A percentile compares a stretch with the other conserved stretches of the same genome.
phyloP scores from a whole-genome alignment of 768 basidiomycete species.

The Russula sp. region DNA sequence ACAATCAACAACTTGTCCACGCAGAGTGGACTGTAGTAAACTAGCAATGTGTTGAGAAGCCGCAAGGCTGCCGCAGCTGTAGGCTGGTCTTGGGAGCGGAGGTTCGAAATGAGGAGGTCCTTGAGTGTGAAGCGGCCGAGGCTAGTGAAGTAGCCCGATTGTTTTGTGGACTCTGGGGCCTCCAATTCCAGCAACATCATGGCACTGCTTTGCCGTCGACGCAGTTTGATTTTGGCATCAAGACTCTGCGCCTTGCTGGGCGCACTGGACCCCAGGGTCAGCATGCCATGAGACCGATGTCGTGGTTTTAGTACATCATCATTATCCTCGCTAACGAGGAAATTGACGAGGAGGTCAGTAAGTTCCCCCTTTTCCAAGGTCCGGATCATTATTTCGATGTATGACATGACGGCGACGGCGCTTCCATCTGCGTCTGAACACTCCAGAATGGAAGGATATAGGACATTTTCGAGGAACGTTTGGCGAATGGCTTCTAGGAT shows the following conservation, averaged over 20 bases:
- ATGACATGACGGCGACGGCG: conserved; percentile 92
- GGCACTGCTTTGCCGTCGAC: conserved; percentile 76
- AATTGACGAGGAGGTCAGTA: conserved; percentile 64
- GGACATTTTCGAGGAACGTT: conserved; percentile 87
- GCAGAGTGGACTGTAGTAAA: conserved; percentile 58
- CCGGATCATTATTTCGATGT: conserved; percentile 83
- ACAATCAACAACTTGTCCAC: conserved; percentile 66
- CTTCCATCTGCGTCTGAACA: conserved; percentile 93
- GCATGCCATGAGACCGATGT: conserved; percentile 38
- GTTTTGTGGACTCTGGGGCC: conserved; percentile 62
- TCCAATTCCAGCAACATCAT: conserved; percentile 88
- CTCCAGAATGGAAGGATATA: conserved; percentile 90
- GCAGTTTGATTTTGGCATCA: conserved; percentile 43
- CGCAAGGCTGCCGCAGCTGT: conserved; percentile 75
- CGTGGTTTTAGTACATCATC: conserved; percentile 51
- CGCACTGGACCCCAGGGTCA: conserved; percentile 35
- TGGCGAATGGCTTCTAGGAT: conserved; percentile 77
- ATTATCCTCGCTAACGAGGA: conserved; percentile 81
- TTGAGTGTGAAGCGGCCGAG: conserved; percentile 88
- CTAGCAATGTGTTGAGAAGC: conserved; percentile 69
- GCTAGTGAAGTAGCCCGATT: conserved; percentile 79
- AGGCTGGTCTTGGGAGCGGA: conserved; percentile 58
- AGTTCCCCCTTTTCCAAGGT: conserved; percentile 66
- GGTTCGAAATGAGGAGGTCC: conserved; percentile 77
- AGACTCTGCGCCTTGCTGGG: conserved; percentile 33